phyloP scores from a whole-genome alignment of 768 basidiomycete genomes.

The Dendrothele bispora region DNA sequence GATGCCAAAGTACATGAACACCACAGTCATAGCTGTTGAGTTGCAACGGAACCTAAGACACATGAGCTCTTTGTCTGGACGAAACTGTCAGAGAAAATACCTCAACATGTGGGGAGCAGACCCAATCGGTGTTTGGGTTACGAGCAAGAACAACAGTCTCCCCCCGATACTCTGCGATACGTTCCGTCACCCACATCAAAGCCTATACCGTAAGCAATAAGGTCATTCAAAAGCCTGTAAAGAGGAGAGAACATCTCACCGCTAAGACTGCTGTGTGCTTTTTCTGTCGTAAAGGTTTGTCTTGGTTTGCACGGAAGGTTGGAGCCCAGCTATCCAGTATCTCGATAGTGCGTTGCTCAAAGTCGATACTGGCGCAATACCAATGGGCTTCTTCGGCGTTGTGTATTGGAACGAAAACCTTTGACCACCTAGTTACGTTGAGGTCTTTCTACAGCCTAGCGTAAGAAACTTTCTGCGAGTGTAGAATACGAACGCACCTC shows the following conservation, averaged over 20 bases:
- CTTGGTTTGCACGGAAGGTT: background rate
- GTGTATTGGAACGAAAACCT: background rate
- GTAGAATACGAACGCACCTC: background rate
- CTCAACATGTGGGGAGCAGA: background rate
- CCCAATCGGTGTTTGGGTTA: background rate
- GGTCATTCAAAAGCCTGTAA: no score
- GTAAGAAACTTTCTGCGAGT: no score
- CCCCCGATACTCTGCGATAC: background rate
- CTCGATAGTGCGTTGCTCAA: background rate
- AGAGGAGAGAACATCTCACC: background rate
- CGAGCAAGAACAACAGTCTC: no score
- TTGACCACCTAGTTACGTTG: no score
- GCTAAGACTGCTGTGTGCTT: background rate
- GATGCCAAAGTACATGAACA: background rate
- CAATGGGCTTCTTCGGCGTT: background rate
- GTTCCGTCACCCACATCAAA: background rate
- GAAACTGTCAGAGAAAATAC: background rate
- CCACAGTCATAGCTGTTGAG: background rate
- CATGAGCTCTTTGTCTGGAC: background rate
- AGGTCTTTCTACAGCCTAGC: no score
- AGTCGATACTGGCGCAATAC: conserved; percentile 2
- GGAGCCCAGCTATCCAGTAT: background rate
- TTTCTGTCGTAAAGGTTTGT: background rate
- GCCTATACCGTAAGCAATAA: background rate
- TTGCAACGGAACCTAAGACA: background rate